These are phyloP conservation scores for Neonectria ditissima DNA, from an alignment of 2,329 filamentous ascomycete species.

Conservation along the genomic window DNA sequence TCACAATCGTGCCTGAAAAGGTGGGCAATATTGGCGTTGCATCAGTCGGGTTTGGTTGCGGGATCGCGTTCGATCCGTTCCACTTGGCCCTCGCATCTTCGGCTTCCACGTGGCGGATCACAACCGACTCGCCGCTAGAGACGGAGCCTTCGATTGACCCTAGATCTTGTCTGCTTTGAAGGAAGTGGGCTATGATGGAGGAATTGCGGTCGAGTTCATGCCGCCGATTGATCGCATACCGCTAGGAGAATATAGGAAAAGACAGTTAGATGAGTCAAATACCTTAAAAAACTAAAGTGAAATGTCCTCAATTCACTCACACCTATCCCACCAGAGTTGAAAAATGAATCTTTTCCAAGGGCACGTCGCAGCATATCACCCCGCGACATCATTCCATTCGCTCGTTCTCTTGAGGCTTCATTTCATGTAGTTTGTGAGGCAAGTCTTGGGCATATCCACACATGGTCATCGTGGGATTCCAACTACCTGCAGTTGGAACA, in stretches of 20 bases:
- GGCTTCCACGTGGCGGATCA: constrained; percentile 36
- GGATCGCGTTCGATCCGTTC: constrained; percentile 35
- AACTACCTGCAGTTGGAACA: too few species aligned
- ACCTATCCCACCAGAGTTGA: too few species aligned
- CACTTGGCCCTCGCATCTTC: constrained; percentile 30
- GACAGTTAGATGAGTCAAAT: constrained; percentile 36
- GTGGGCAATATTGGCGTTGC: constrained; percentile 28
- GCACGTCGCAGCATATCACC: too few species aligned
- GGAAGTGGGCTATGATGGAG: constrained; percentile 30
- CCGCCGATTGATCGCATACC: constrained; percentile 36
- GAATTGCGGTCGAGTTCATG: constrained; percentile 35
- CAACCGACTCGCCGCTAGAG: constrained; percentile 32
- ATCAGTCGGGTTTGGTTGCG: constrained; percentile 29
- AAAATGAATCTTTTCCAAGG: too few species aligned
- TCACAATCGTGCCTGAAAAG: constrained; percentile 26
- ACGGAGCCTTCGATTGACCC: constrained; percentile 34
- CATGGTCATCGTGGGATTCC: too few species aligned
- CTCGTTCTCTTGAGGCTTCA: too few species aligned
- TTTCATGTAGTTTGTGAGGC: too few species aligned
- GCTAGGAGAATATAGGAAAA: constrained; percentile 20
- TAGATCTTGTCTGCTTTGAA: constrained; percentile 25
- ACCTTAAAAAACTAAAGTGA: too few species aligned
- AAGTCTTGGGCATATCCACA: too few species aligned
- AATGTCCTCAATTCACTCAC: too few species aligned
- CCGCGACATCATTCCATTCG: too few species aligned